Conservation (phyloP, 441 rosid genomes). For the Biscutella laevigata region DNA sequence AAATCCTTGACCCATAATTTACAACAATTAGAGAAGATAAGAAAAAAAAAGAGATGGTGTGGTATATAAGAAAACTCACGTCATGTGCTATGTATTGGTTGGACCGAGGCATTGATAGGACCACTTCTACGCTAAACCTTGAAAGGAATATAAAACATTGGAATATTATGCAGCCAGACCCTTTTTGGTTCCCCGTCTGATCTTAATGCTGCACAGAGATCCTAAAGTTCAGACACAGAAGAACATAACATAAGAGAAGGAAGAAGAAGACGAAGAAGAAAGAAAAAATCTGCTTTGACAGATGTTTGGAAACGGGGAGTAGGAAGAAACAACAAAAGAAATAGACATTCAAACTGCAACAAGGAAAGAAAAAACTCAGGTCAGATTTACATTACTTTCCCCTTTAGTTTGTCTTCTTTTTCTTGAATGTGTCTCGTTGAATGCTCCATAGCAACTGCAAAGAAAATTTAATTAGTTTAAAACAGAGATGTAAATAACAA, state of each 20-base stretch:
- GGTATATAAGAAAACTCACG: conserved; percentile 15
- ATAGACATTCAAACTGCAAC: not conserved
- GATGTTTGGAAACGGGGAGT: not conserved
- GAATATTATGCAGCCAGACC: conserved; percentile 15
- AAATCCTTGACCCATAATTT: not conserved
- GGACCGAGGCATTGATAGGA: conserved; percentile 11
- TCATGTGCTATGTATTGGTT: conserved; percentile 9
- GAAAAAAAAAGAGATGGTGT: conserved; percentile 8
- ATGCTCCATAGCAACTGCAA: conserved; percentile 12
- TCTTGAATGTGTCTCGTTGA: conserved; percentile 18
- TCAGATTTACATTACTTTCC: conserved; percentile 11
- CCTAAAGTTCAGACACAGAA: conserved; percentile 3
- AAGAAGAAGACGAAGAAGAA: not conserved
- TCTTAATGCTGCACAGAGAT: conserved; percentile 8
- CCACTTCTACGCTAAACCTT: conserved; percentile 10
- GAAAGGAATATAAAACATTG: not conserved
- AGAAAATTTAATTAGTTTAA: not conserved
- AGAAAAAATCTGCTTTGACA: not conserved
- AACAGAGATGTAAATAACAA: not conserved
- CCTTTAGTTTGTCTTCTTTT: not conserved
- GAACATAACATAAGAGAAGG: not conserved
- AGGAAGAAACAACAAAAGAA: conserved; percentile 7
- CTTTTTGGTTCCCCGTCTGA: conserved; percentile 19
- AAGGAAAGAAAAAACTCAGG: conserved; percentile 2
- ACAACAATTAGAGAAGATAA: not conserved